Evolutionary conservation across 2,329 filamentous ascomycete genomes (phyloP), one percentile per base, ranked within the genome.

Genomic region (Colletotrichum sp.): DNA sequence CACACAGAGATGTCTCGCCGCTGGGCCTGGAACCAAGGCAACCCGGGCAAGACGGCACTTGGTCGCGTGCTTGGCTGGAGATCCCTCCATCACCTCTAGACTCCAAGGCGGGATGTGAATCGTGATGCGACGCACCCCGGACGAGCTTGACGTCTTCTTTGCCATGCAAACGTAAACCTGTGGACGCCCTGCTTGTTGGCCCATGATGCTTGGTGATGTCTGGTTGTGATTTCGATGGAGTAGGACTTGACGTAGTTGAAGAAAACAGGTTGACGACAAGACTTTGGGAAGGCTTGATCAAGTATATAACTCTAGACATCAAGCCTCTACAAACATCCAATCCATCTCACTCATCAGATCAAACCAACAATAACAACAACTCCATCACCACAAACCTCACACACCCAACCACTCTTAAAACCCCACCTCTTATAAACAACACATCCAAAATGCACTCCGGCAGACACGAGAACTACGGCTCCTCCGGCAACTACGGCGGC

Each of bases 391-490:
- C 16, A 25, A 34, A 32, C 58, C 13, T 13, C 58, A 61, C 10
- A 30, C 18, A 2, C 9, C 2, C 22, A 43, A 56, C 3, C 3
- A 15, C 16, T 34, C 8, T 10, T 39, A 55, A 22, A 39, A 13
- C 7, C 22, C n/a, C 9, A 58, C 6, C 25, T 18, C 36, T 52
- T 22, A 30, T n/a, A 61, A 61, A 69, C 9, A 22, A n/a, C 27
- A 39, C 13, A 36, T 8, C 8, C 56, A 73, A 8, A 52, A 75
- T 73, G 74, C 58, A 75, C 34, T 66, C 69, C 34, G 70, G 74
- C 30, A 74, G 74, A 74, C 64, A 73, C 25, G 70, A 73, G 15
- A 75, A 75, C 69, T 73, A 75, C 58, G 73, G 73, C 36, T 61
- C 67, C 69, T 68, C 73, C 4, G 70, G 64, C 34, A 70, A 70